Base-by-base conservation (phyloP, 2,329 filamentous ascomycete genomes). In the Ascochyta fabae region DNA sequence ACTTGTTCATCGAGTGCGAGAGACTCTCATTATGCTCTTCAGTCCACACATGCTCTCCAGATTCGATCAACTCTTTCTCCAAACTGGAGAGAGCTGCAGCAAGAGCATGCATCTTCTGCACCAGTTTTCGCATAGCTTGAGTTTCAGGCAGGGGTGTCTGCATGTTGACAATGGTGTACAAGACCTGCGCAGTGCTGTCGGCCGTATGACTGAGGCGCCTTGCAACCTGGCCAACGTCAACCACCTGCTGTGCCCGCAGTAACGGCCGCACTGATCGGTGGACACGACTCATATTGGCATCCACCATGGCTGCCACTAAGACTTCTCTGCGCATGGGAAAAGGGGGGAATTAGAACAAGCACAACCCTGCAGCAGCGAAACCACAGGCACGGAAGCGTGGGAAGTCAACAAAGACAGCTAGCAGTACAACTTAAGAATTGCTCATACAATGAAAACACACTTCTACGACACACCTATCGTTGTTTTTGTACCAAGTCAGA, bases 311-410 rank as follows among this genome's bases (percentile, higher is more conserved):
- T 47, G 15, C 22, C 0, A 16, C 16, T 10, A 10, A 19, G 23
- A 46, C 23, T 38, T 47, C 31, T n/a, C 31, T 42, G 24, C 47
- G 53, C 52, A 55, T 45, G 31, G n/a, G 41, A 24, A 31, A 23
- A 3, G n/a, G 19, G 5, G 9, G n/a, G 10, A 8, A 6, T 24
- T 23, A 15, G 19, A 39, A 22, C 16, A 22, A 39, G 36, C 9
- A 39, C 10, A 35, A 35, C 1, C 1, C 27, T 19, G 16, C 31
- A 35, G 15, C 31, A 22, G 31, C 15, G 19, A 12, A n/a, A 9
- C 6, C 8, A 35, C 15, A 35, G n/a, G 8, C n/a, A 35, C 33
- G 9, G n/a, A 35, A 35, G 15, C n/a, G n/a, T 16, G n/a, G 15
- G 10, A n/a, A 38, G 35, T 12, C 35, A 10, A 38, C 7, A 2